These are phyloP conservation scores for Coemansia erecta DNA, from an alignment of 192 early-diverging fungal species.

Conservation along the genomic window DNA sequence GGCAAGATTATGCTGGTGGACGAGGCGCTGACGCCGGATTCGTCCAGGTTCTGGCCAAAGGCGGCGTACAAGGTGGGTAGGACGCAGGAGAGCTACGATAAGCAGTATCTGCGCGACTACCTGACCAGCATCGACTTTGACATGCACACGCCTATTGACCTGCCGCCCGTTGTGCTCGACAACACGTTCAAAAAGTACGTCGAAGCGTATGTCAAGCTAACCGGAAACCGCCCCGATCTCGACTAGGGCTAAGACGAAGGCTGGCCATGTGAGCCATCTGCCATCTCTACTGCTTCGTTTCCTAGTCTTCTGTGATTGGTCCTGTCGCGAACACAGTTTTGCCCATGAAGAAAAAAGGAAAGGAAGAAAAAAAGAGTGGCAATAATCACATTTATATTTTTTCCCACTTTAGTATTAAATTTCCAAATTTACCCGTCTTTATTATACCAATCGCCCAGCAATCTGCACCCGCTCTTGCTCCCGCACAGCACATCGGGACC, in stretches of 20 bases:
- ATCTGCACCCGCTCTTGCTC: too few species aligned
- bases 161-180: constrained; percentile 78
- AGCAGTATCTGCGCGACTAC: constrained; percentile 97
- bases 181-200: constrained; percentile 91
- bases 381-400: background rate
- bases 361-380: too few species aligned
- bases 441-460: background rate
- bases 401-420: background rate
- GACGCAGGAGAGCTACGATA: constrained; percentile 89
- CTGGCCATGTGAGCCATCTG: background rate
- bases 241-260: too few species aligned
- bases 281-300: background rate
- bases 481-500: too few species aligned
- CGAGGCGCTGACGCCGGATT: constrained; percentile 98
- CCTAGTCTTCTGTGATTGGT: constrained; percentile 9
- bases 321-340: background rate
- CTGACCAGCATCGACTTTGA: constrained; percentile 86
- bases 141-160: constrained; percentile 69
- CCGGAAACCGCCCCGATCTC: constrained; percentile 64
- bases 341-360: too few species aligned
- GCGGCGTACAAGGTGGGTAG: constrained; percentile 73
- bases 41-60: constrained; percentile 96
- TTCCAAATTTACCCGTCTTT: background rate
- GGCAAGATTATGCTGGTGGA: constrained; percentile 86
- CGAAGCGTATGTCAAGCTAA: constrained; percentile 84